Conservation (phyloP, 1,139 yeast genomes). For the Pichia sp. region DNA sequence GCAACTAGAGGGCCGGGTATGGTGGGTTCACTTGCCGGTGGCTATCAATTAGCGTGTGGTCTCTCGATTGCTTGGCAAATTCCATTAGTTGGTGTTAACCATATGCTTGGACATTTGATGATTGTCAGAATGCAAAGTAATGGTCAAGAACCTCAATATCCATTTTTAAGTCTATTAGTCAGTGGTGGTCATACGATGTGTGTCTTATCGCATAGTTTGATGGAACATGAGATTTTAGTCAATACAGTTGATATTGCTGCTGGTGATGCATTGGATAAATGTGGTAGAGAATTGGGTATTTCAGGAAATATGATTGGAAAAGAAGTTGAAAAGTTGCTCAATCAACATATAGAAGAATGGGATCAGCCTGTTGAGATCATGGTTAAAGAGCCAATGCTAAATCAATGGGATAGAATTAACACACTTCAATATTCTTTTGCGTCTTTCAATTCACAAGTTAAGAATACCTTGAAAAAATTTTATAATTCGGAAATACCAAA, state of each 20-base stretch:
- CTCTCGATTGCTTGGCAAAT: slow-evolving; percentile 70
- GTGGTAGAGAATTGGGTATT: slow-evolving; percentile 83
- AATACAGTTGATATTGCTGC: slow-evolving; percentile 86
- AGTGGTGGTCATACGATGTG: slow-evolving; percentile 97
- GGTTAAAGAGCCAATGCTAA: slow-evolving; percentile 53
- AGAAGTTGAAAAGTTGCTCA: slow-evolving; percentile 65
- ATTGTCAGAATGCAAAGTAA: slow-evolving; percentile 56
- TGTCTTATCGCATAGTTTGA: slow-evolving; percentile 60
- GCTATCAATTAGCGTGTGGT: slow-evolving; percentile 85
- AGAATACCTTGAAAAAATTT: slow-evolving; percentile 31
- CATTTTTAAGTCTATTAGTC: slow-evolving; percentile 76
- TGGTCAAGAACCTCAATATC: slow-evolving; percentile 57
- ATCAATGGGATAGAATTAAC: slow-evolving; percentile 45
- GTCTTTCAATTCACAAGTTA: slow-evolving; percentile 63
- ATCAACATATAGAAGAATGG: slow-evolving; percentile 28
- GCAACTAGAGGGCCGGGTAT: slow-evolving; percentile 98
- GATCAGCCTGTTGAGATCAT: slow-evolving; percentile 33
- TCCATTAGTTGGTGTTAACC: slow-evolving; percentile 90
- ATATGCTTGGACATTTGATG: slow-evolving; percentile 90
- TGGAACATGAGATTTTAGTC: slow-evolving; percentile 69
- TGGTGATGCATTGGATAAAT: slow-evolving; percentile 92
- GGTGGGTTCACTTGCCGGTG: slow-evolving; percentile 84
- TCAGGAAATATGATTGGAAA: slow-evolving; percentile 83
- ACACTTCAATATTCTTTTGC: slow-evolving; percentile 71
- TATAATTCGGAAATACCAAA: slow-evolving; percentile 23